Evolutionary conservation across 202 grass and related monocot species (phyloP).

Genomic region (Schoenoplectus triqueter): DNA sequence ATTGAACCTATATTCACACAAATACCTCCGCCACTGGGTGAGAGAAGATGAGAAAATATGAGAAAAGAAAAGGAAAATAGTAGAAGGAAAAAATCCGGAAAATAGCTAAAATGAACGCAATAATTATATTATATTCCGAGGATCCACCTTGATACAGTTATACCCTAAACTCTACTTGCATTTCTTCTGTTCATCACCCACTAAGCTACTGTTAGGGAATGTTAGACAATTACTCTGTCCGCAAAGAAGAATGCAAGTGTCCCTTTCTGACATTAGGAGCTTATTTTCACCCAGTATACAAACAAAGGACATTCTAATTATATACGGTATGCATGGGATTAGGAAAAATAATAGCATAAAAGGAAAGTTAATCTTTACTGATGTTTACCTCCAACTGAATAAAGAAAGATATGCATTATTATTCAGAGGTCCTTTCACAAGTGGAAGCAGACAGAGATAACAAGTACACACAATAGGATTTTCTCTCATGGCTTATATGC

Average conservation of each 20-base stretch:
- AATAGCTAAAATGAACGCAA: too few relatives aligned
- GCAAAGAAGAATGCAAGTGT: neutral
- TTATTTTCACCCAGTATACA: neutral
- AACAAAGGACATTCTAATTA: neutral
- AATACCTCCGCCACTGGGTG: too few relatives aligned
- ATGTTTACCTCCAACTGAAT: neutral
- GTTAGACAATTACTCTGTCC: neutral
- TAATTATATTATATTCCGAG: too few relatives aligned
- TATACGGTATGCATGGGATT: neutral
- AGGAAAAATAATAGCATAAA: neutral
- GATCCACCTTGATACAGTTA: too few relatives aligned
- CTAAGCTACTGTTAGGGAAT: too few relatives aligned
- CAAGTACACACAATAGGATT: neutral
- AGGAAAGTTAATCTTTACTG: neutral
- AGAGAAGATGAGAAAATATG: too few relatives aligned
- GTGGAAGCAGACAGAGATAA: neutral
- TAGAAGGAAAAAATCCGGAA: too few relatives aligned
- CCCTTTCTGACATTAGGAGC: neutral
- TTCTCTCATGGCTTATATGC: neutral
- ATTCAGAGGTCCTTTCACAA: neutral
- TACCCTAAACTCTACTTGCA: too few relatives aligned
- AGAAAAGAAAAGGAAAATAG: too few relatives aligned
- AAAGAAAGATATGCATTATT: neutral
- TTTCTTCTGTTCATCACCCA: too few relatives aligned
- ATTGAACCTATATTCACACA: too few relatives aligned